Base-by-base conservation (phyloP, 2,329 filamentous ascomycete species). In the Phaeophleospora eucalypticola region DNA sequence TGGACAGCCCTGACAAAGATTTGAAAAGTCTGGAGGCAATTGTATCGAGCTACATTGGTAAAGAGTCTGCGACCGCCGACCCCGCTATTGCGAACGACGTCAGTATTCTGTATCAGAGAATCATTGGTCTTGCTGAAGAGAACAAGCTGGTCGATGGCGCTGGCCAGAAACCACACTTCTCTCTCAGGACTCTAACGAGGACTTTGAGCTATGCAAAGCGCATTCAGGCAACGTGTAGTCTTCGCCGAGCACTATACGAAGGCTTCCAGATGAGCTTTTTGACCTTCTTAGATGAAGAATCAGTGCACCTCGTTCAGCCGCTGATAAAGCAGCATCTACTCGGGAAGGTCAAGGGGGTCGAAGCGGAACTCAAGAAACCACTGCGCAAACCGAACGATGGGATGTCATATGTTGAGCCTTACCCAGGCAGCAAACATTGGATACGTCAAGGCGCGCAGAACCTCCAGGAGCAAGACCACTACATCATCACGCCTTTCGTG, bases 221-320 rank as follows among this genome's bases (percentile, higher is more conserved):
- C 43, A 90, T 96, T 53, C 81, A 87, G 0, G 82, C 89, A 0
- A 79, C 86, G 3, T 96, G 95, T 67, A 89, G 87, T 10, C 72
- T 97, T 35, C 82, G 93, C 18, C 76, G 94, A 61, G 87, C 91
- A 9, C 73, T 97, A 1, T 95, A 87, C 53, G 93, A 99, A 72
- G 94, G 93, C 0, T 97, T 97, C 64, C 89, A 88, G 14, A 98
- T 98, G 94, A 93, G 90, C 41, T 99, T 98, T 62, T 72, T 96
- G 46, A 98, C 94, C 0, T 79, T 96, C 4, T 76, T 99, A 10
- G 84, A 91, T 60, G 80, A 82, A 59, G 80, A 85, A 21, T 97
- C 93, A 0, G 89, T 95, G 65, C 78, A 81, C 49, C 72, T 89
- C 41, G 77, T 97, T 3, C 73, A 86, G 38, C 88, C 90, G 1